phyloP scores from a whole-genome alignment of 108 stramenopile genomes.

The Pseudonitzschia multistriata region DNA sequence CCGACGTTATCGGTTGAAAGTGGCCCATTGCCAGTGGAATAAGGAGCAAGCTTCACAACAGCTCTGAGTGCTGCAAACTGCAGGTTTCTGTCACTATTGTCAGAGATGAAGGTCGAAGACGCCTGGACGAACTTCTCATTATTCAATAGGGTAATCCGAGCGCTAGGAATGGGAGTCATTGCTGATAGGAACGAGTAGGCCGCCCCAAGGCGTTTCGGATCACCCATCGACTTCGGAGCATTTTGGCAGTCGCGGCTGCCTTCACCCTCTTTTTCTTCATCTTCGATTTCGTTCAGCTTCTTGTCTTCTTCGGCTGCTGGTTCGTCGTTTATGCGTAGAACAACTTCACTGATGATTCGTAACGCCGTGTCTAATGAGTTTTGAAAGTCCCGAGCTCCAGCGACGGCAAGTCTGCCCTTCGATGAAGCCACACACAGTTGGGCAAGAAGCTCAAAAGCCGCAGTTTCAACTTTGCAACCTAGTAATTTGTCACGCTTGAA shows the following conservation, averaged over 20 bases:
- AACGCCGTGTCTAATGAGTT: constrained; percentile 33
- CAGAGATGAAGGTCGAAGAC: constrained; percentile 21
- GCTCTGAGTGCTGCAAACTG: constrained; percentile 25
- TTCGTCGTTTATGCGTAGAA: constrained; percentile 2
- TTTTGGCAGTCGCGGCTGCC: neutral
- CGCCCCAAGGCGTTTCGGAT: constrained; percentile 22
- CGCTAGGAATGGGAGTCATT: constrained; percentile 23
- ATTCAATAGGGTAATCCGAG: constrained; percentile 14
- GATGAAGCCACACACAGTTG: constrained; percentile 33
- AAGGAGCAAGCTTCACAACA: constrained; percentile 31
- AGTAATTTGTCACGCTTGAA: constrained; percentile 28
- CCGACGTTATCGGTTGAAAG: constrained; percentile 12
- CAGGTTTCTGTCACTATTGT: constrained; percentile 17
- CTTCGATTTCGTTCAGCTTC: constrained; percentile 6
- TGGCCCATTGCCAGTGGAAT: constrained; percentile 8
- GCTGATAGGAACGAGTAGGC: constrained; percentile 37
- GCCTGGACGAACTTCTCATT: constrained; percentile 27
- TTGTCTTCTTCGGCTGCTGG: constrained; percentile 14
- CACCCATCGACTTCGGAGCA: constrained; percentile 12
- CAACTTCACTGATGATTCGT: constrained; percentile 21
- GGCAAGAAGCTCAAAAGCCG: constrained; percentile 39
- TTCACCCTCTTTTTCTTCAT: constrained; percentile 22
- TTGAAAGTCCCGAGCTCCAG: constrained; percentile 21
- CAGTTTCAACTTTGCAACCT: constrained; percentile 27
- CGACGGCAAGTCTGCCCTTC: constrained; percentile 44